These are phyloP conservation scores for Vitis rotundifolia DNA, from an alignment of 164 flowering plant genomes.

Conservation along the genomic window DNA sequence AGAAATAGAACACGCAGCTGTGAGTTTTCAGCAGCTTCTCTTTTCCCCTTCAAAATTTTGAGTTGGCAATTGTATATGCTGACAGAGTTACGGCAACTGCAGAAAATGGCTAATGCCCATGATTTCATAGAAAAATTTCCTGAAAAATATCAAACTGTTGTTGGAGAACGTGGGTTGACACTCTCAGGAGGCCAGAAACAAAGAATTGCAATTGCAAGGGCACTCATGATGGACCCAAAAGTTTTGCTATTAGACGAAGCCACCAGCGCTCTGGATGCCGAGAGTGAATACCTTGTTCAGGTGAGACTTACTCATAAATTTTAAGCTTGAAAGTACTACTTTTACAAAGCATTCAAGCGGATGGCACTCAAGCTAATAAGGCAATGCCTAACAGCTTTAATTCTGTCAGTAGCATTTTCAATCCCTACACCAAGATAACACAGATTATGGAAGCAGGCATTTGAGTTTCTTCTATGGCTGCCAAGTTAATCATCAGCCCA, in stretches of 20 bases:
- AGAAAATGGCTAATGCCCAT: slow-evolving; percentile 99
- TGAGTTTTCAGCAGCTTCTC: slow-evolving; percentile 30
- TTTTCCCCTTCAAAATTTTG: no score
- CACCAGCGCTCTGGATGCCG: slow-evolving; percentile 98
- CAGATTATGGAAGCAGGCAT: no score
- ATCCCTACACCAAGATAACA: no score
- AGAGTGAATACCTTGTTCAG: slow-evolving; percentile 95
- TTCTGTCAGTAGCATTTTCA: no score
- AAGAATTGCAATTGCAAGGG: slow-evolving; percentile 97
- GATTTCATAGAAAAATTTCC: slow-evolving; percentile 87
- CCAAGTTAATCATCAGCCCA: no score
- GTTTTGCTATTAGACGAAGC: slow-evolving; percentile 94
- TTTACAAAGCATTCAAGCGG: no score
- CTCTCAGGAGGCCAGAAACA: slow-evolving; percentile 98
- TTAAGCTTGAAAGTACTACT: no score
- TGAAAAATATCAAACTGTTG: slow-evolving; percentile 80
- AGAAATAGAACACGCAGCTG: slow-evolving; percentile 89
- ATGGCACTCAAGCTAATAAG: no score
- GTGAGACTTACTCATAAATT: slow-evolving; percentile 26
- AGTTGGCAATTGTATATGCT: no score
- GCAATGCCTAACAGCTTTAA: no score
- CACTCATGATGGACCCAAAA: slow-evolving; percentile 88
- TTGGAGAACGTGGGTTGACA: slow-evolving; percentile 94
- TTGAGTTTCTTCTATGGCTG: no score
- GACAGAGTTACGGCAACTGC: slow-evolving; percentile 22